phyloP scores from a whole-genome alignment of 225 moss, liverwort and hornwort species.

The Sphagnum tenellum region DNA sequence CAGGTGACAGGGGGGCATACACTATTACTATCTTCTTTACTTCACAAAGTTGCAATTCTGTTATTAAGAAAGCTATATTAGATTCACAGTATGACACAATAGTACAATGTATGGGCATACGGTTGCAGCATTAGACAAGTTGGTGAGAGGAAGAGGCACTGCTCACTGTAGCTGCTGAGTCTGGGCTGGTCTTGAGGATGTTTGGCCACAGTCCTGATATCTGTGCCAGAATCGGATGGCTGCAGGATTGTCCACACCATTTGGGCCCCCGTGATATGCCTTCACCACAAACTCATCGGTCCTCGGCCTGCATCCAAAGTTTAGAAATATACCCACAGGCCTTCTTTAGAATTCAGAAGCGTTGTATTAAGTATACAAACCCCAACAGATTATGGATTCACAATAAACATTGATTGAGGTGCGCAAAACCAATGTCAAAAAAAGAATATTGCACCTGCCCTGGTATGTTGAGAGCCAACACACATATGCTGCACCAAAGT shows the following conservation, averaged over 20 bases:
- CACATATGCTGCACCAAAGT: conserved; percentile 93
- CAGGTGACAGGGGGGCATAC: not conserved
- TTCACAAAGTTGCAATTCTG: not conserved
- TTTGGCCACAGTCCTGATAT: conserved; percentile 32
- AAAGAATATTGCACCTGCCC: conserved; percentile 37
- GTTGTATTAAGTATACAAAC: too few species aligned
- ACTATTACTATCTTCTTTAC: not conserved
- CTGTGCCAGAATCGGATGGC: conserved; percentile 66
- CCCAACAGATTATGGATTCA: too few species aligned
- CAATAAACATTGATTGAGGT: too few species aligned
- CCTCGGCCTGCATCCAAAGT: conserved; percentile 47
- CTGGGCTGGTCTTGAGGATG: conserved; percentile 8
- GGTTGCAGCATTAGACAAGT: conserved; percentile 10
- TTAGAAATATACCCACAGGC: not conserved
- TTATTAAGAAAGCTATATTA: too few species aligned
- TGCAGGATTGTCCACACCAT: conserved; percentile 60
- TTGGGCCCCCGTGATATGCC: conserved; percentile 74
- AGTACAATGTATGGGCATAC: not conserved
- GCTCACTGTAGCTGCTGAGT: conserved; percentile 21
- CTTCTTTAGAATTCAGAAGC: too few species aligned
- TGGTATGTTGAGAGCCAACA: conserved; percentile 75
- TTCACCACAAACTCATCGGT: conserved; percentile 91
- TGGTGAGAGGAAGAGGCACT: conserved; percentile 23
- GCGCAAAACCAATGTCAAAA: too few species aligned
- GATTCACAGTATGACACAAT: not conserved